These are phyloP conservation scores for Multifurca ochricompacta DNA, from an alignment of 768 basidiomycete genomes.

Conservation along the genomic window DNA sequence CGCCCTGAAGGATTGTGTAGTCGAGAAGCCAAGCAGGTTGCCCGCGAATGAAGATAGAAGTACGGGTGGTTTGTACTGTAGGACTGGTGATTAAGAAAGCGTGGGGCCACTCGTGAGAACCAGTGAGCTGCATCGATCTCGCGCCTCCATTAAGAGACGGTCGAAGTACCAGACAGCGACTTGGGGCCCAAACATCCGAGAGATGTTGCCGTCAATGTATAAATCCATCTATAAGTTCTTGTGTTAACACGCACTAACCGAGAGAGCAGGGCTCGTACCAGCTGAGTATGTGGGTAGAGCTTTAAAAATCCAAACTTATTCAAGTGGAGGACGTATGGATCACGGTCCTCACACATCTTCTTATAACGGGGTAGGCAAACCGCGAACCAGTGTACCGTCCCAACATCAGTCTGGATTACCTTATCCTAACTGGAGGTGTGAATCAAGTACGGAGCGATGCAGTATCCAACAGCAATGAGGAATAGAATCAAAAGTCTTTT, in stretches of 20 bases:
- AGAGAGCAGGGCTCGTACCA: not conserved
- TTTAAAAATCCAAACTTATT: not conserved
- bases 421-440: not conserved
- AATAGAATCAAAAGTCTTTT: not conserved
- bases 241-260: not conserved
- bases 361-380: not conserved
- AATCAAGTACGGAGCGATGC: not conserved
- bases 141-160: not conserved
- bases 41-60: not conserved
- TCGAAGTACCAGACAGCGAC: not conserved
- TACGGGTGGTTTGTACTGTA: not conserved
- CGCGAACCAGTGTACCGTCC: not conserved
- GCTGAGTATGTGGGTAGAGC: not conserved
- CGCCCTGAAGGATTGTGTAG: not conserved
- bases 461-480: not conserved
- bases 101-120: not conserved
- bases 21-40: conserved; percentile 5
- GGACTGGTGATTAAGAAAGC: not conserved
- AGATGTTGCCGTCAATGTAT: not conserved
- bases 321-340: not conserved
- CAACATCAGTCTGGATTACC: not conserved
- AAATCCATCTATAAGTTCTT: not conserved
- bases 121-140: not conserved
- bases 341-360: not conserved
- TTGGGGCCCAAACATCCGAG: not conserved